Base-by-base conservation (phyloP, 2,329 filamentous ascomycete genomes). In the Diplodia intermedia region DNA sequence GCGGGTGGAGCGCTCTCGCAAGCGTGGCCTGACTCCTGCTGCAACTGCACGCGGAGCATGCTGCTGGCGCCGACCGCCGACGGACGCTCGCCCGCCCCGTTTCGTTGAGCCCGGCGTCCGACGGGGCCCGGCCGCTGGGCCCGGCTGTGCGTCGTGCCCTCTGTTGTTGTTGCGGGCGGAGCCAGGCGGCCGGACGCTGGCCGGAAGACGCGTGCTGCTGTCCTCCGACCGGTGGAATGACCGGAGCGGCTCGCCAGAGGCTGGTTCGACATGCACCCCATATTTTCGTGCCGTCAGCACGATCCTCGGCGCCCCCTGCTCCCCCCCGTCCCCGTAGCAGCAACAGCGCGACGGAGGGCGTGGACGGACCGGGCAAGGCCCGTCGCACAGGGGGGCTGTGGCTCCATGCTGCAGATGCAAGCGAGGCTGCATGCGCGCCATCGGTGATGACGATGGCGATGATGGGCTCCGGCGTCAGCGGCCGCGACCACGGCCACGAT, bases 391-490 rank as follows among this genome's bases (percentile, higher is more conserved):
- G 55, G 57, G 38, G 33, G 36, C 36, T 38, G 36, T 38, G 36
- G 36, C 36, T 38, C 56, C 15, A 43, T 56, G 55, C 20, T 60
- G 55, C 55, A 43, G 26, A 49, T 20, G 40, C 57, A 62, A 62
- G 57, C 57, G 57, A 62, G 57, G 40, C 57, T 62, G 55, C 29
- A 62, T 62, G 57, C 57, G 57, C 57, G 57, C 57, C 57, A 62
- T 62, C 57, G 57, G 57, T 49, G 57, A 62, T 62, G 43, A 49
- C 23, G 47, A 33, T 33, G 53, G 18, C 29, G 23, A 23, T 31
- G 55, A 36, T 33, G 55, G 43, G 43, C 43, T 47, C n/a, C 43
- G n/a, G 55, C 55, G 38, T 47, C 55, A 56, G 54, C 54, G 54
- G 31, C n/a, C 54, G 38, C 54, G 31, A 26, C 54, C 6, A n/a